Evolutionary conservation across 805 yeast genomes (phyloP).

Genomic region (Nakazawaea anatomiae): DNA sequence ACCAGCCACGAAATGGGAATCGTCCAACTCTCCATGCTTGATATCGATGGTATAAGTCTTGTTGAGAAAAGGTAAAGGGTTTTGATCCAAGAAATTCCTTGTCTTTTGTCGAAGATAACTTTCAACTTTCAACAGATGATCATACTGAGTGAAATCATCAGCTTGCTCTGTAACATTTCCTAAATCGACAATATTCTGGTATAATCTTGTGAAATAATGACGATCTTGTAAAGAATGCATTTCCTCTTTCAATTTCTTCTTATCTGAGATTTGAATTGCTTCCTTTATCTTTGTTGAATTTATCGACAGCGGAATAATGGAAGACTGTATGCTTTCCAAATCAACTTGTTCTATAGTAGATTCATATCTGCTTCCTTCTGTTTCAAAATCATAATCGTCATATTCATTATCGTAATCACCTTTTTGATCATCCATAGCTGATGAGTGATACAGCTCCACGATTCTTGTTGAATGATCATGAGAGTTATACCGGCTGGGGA

Average conservation of each 20-base stretch:
- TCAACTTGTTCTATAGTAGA: neutral
- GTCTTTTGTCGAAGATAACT: constrained; percentile 18
- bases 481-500: neutral
- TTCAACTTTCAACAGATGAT: constrained; percentile 19
- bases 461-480: neutral
- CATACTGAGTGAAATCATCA: constrained; percentile 26
- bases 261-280: constrained; percentile 1
- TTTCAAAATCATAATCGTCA: neutral
- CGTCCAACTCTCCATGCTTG: constrained; percentile 2
- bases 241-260: constrained; percentile 4
- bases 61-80: neutral
- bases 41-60: constrained; percentile 1
- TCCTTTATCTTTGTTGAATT: constrained; percentile 1
- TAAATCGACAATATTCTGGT: constrained; percentile 13
- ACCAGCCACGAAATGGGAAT: constrained; percentile 6
- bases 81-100: constrained; percentile 7
- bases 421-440: neutral
- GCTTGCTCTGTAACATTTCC: neutral
- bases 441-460: neutral
- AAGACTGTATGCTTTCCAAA: neutral
- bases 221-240: constrained; percentile 7
- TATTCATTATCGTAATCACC: neutral
- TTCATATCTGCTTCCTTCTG: neutral
- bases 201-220: constrained; percentile 18
- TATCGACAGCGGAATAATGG: constrained; percentile 1